phyloP scores from a whole-genome alignment of 805 yeast genomes.

The Metschnikowia colocasiae region DNA sequence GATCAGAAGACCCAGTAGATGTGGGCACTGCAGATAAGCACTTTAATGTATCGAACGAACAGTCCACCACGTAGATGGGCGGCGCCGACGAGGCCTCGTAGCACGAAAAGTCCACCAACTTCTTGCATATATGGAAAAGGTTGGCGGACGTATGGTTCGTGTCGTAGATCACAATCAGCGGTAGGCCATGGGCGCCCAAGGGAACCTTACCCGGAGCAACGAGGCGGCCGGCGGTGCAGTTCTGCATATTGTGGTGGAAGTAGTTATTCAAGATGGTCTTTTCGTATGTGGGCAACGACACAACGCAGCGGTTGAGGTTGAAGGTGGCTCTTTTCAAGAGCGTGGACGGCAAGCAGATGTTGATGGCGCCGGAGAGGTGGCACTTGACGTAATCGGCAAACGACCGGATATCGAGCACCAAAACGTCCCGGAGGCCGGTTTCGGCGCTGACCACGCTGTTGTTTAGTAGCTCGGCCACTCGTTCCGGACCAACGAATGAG shows the following conservation, averaged over 20 bases:
- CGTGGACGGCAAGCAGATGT: slow-evolving; percentile 88
- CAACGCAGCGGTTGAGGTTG: slow-evolving; percentile 57
- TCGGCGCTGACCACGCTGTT: slow-evolving; percentile 5
- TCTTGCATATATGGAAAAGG: slow-evolving; percentile 46
- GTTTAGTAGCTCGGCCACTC: slow-evolving; percentile 17
- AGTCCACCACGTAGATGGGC: slow-evolving; percentile 39
- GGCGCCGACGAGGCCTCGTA: slow-evolving; percentile 23
- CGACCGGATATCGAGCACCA: slow-evolving; percentile 78
- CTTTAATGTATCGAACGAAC: slow-evolving; percentile 40
- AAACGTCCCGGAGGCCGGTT: slow-evolving; percentile 17
- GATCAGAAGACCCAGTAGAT: slow-evolving; percentile 20
- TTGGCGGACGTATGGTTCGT: slow-evolving; percentile 32
- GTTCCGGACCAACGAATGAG: slow-evolving; percentile 15
- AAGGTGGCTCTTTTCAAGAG: slow-evolving; percentile 72
- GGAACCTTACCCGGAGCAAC: not conserved
- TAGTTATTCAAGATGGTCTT: slow-evolving; percentile 39
- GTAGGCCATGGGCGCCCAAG: slow-evolving; percentile 28
- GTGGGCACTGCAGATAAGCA: slow-evolving; percentile 18
- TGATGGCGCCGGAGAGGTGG: slow-evolving; percentile 60
- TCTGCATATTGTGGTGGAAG: slow-evolving; percentile 18
- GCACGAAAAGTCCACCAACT: slow-evolving; percentile 39
- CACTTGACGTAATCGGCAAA: slow-evolving; percentile 64
- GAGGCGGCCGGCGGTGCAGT: slow-evolving; percentile 1
- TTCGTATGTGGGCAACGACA: slow-evolving; percentile 55
- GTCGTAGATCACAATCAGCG: slow-evolving; percentile 52